Conservation (phyloP, 192 early-diverging fungal species). For the Dissophora ornata region DNA sequence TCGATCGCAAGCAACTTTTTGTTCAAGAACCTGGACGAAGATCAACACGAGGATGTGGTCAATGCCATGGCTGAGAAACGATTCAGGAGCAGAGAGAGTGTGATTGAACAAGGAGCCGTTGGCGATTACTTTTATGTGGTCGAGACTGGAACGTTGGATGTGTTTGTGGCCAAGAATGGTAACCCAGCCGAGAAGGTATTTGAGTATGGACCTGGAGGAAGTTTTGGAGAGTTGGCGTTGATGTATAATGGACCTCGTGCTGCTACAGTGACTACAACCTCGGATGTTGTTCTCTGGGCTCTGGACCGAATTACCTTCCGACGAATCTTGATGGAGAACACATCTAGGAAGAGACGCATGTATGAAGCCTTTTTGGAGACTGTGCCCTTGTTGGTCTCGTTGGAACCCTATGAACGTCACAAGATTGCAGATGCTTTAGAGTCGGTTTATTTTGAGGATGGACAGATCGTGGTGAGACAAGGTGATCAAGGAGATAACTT, state of each 20-base stretch:
- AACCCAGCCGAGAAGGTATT: conserved; percentile 78
- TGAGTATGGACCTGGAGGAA: conserved; percentile 84
- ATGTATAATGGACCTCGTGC: conserved; percentile 99
- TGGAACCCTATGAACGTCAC: conserved; percentile 97
- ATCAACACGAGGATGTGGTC: conserved; percentile 93
- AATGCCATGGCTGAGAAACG: conserved; percentile 96
- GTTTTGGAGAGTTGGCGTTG: conserved; percentile 98
- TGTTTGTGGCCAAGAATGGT: conserved; percentile 82
- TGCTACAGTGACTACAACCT: conserved; percentile 91
- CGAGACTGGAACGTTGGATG: conserved; percentile 92
- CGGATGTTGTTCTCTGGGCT: conserved; percentile 93
- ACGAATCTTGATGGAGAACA: conserved; percentile 97
- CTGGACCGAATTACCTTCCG: conserved; percentile 98
- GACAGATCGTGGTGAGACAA: conserved; percentile 86
- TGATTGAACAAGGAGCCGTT: conserved; percentile 96
- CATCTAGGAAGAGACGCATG: conserved; percentile 93
- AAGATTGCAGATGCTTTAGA: conserved; percentile 99
- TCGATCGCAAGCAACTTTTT: conserved; percentile 92
- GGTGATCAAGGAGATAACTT: conserved; percentile 96
- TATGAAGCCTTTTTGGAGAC: conserved; percentile 98
- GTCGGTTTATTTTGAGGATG: conserved; percentile 86
- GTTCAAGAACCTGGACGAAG: conserved; percentile 95
- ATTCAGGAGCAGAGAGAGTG: conserved; percentile 72
- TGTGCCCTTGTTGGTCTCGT: conserved; percentile 86
- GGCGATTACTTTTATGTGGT: conserved; percentile 99